phyloP scores from a whole-genome alignment of 2,329 filamentous ascomycete species.

The Spiromastix sp. region DNA sequence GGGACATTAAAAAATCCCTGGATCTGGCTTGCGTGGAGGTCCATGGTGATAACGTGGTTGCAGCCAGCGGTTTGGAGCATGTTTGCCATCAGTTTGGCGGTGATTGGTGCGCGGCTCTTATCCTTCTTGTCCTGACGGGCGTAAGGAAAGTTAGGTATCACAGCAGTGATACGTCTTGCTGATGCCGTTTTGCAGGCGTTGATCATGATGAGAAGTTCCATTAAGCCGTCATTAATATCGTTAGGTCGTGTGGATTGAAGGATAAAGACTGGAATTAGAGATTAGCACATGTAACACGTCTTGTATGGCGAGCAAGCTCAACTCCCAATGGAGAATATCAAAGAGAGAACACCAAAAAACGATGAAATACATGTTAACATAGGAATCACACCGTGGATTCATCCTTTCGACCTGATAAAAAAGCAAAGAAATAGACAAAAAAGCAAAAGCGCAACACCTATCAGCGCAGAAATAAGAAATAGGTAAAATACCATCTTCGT shows the following conservation, averaged over 20 bases:
- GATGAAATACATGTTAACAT: no score
- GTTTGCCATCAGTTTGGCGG: slow-evolving; percentile 89
- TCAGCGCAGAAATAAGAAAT: slow-evolving; percentile 3
- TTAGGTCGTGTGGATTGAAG: slow-evolving; percentile 89
- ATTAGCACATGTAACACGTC: no score
- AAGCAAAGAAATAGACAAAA: no score
- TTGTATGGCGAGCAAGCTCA: no score
- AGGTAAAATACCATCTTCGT: slow-evolving; percentile 65
- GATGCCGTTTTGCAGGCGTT: slow-evolving; percentile 82
- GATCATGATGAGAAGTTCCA: slow-evolving; percentile 98
- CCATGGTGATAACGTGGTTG: slow-evolving; percentile 92
- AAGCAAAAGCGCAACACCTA: no score
- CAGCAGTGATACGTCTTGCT: slow-evolving; percentile 84
- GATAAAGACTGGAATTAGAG: slow-evolving; percentile 67
- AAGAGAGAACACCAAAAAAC: no score
- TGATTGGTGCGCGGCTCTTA: slow-evolving; percentile 90
- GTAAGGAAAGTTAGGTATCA: slow-evolving; percentile 94
- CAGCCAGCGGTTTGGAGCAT: slow-evolving; percentile 94
- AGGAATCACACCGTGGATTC: no score
- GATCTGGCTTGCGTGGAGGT: slow-evolving; percentile 86
- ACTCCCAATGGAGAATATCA: neutral
- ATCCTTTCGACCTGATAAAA: no score
- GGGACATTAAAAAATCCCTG: slow-evolving; percentile 90
- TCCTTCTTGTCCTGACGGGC: slow-evolving; percentile 97
- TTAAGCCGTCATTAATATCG: slow-evolving; percentile 94